A percentile compares a stretch with the other conserved stretches of the same genome.
Conservation (phyloP, 768 basidiomycete species). For the Russula sp. region DNA sequence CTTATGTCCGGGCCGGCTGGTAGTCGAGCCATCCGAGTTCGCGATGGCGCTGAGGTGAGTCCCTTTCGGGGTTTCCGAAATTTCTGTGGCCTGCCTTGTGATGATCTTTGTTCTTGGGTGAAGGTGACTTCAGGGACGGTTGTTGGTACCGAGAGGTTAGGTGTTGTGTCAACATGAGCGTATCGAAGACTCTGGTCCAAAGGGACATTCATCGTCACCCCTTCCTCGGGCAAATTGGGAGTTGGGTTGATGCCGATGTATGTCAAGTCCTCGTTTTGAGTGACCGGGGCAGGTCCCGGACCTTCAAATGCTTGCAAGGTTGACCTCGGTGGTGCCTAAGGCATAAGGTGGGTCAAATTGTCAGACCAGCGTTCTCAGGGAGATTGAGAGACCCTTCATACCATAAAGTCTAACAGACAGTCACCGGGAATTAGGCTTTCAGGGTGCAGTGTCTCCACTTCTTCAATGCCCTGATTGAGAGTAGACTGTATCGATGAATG, state of each 20-base stretch:
- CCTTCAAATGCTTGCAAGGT: not conserved
- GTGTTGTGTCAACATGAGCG: too few relatives aligned
- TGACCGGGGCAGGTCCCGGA: not conserved
- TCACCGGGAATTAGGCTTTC: not conserved
- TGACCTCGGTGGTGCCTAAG: not conserved
- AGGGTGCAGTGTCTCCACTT: not conserved
- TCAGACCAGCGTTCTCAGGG: not conserved
- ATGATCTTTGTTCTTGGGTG: not conserved
- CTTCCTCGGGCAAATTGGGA: not conserved
- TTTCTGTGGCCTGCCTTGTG: not conserved
- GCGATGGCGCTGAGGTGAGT: not conserved
- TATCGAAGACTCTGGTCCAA: not conserved
- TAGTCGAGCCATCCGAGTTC: not conserved
- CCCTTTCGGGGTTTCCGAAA: too few relatives aligned
- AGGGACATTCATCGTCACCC: not conserved
- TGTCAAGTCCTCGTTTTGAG: not conserved
- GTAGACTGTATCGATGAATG: not conserved
- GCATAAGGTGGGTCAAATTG: not conserved
- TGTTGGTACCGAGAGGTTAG: too few relatives aligned
- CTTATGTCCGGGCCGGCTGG: too few relatives aligned
- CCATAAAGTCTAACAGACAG: not conserved
- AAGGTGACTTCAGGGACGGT: too few relatives aligned
- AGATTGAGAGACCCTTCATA: not conserved
- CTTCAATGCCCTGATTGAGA: not conserved
- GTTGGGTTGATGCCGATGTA: too few relatives aligned